Evolutionary conservation across 1,284 basidiomycete genomes (phyloP).

Genomic region (Gymnopus androsaceus): DNA sequence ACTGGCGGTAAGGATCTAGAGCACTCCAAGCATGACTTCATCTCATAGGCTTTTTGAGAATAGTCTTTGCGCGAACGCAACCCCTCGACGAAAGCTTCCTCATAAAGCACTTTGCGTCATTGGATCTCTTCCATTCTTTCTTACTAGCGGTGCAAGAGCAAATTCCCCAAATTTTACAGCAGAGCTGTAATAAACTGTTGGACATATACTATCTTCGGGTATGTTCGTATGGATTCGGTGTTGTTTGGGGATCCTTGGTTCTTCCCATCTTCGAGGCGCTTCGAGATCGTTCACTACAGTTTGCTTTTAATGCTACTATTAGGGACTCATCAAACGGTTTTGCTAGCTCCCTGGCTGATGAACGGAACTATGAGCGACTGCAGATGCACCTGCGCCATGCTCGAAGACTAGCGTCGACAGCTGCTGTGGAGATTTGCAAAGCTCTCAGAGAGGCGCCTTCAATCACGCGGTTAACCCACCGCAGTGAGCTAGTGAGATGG

Average conservation of each 20-base stretch:
- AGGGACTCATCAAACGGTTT: not conserved
- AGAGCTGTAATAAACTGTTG: not conserved
- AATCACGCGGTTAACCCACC: not conserved
- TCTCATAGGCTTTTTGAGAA: not conserved
- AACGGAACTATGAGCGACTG: not conserved
- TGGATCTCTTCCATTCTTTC: conserved; percentile 2
- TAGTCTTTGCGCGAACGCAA: conserved; percentile 8
- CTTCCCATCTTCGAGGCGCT: not conserved
- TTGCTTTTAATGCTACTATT: not conserved
- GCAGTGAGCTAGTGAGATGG: not conserved
- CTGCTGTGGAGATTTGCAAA: conserved; percentile 6
- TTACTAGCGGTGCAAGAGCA: not conserved
- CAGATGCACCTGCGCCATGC: not conserved
- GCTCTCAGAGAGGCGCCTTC: not conserved
- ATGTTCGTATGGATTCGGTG: not conserved
- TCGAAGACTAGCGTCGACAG: not conserved
- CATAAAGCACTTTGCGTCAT: conserved; percentile 4
- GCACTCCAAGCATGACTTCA: not conserved
- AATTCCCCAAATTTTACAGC: not conserved
- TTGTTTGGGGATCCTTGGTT: conserved; percentile 2
- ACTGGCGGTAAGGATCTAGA: conserved; percentile 7
- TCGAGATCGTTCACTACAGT: not conserved
- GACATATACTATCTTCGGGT: not conserved
- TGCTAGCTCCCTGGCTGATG: not conserved
- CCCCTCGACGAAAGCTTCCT: conserved; percentile 7